Evolutionary conservation across 1,139 yeast species (phyloP).

Genomic region (Meyerozyma athensensis): DNA sequence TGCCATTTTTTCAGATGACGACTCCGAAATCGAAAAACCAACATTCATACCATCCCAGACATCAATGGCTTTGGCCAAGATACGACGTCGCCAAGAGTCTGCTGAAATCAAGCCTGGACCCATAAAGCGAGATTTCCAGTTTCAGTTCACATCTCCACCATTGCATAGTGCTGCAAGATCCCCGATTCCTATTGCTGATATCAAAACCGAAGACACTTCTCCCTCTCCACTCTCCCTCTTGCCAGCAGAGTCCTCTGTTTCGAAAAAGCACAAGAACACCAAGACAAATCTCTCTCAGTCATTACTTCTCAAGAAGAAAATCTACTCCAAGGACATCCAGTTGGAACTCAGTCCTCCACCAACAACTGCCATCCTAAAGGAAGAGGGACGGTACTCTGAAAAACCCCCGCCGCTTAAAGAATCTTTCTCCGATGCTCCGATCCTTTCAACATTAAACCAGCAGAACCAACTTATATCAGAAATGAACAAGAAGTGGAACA

Average conservation of each 20-base stretch:
- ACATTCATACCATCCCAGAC: constrained; percentile 15
- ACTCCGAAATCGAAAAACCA: constrained; percentile 25
- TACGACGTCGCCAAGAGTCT: constrained; percentile 8
- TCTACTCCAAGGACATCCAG: constrained; percentile 38
- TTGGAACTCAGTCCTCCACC: constrained; percentile 22
- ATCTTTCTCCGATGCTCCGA: constrained; percentile 7
- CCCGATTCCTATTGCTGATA: constrained; percentile 2
- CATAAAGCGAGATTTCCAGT: constrained; percentile 27
- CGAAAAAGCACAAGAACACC: constrained; percentile 9
- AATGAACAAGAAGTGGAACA: constrained; percentile 37
- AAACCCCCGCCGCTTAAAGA: background rate
- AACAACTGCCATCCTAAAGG: constrained; percentile 4
- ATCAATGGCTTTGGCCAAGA: constrained; percentile 14
- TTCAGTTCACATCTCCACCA: constrained; percentile 22
- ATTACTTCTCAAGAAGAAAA: constrained; percentile 26
- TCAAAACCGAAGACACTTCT: constrained; percentile 13
- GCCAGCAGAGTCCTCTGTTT: constrained; percentile 1
- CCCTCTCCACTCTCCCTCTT: constrained; percentile 22
- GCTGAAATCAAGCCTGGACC: constrained; percentile 9
- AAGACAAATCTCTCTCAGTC: constrained; percentile 16
- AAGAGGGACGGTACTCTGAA: constrained; percentile 1
- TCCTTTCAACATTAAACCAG: constrained; percentile 17
- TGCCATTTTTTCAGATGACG: constrained; percentile 33
- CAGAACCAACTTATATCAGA: constrained; percentile 34
- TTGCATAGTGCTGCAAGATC: constrained; percentile 1